These are phyloP conservation scores for Deinandra increscens DNA, from an alignment of 129 eudicot species.

Conservation along the genomic window DNA sequence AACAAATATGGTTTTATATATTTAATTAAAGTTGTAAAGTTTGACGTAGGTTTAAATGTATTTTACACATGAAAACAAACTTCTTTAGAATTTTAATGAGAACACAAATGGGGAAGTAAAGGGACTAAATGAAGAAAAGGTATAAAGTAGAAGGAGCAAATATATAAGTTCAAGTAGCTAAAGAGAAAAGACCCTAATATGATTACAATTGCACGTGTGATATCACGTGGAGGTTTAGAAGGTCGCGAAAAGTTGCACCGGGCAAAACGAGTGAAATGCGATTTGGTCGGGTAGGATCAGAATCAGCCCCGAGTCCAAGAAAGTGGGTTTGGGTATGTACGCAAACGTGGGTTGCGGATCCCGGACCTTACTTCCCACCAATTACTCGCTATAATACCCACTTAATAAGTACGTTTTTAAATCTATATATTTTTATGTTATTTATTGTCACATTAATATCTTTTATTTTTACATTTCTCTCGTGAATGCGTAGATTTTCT, in stretches of 20 bases:
- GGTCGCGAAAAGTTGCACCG: constrained; percentile 35
- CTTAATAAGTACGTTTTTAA: no score
- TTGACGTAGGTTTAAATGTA: no score
- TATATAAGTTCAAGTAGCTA: neutral
- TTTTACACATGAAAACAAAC: neutral
- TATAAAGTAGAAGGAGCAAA: neutral
- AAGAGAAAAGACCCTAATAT: neutral
- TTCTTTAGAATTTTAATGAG: neutral
- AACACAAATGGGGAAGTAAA: constrained; percentile 6
- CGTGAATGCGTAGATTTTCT: no score
- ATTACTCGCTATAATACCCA: no score
- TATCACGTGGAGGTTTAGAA: constrained; percentile 50
- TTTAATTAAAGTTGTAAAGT: no score
- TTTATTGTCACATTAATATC: no score
- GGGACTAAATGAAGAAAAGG: neutral
- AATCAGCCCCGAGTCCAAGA: constrained; percentile 47
- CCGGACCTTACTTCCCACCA: neutral
- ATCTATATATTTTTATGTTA: no score
- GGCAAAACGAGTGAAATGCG: constrained; percentile 42
- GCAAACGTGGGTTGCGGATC: constrained; percentile 42
- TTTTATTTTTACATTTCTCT: no score
- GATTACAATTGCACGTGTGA: constrained; percentile 41
- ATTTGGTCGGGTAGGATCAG: constrained; percentile 60
- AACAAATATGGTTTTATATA: no score
- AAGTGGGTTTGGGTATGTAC: constrained; percentile 29